These are phyloP conservation scores for Ustilago nuda DNA, from an alignment of 1,284 basidiomycete species.

Conservation along the genomic window DNA sequence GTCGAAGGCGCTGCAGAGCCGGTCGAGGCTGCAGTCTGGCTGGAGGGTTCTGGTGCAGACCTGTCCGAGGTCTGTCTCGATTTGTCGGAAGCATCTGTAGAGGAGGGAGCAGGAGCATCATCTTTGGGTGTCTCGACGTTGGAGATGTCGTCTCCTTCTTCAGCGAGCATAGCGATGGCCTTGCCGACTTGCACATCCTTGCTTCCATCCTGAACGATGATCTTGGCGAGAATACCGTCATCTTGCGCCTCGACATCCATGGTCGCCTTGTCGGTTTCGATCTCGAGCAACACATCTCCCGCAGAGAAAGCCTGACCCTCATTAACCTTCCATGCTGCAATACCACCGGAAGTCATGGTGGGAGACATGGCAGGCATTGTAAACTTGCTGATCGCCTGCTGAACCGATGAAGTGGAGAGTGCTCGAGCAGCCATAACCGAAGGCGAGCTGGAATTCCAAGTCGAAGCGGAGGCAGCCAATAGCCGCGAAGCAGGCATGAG, in stretches of 20 bases:
- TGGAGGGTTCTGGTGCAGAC: constrained; percentile 26
- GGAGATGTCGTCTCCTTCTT: constrained; percentile 70
- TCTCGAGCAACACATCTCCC: constrained; percentile 93
- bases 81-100: constrained; percentile 14
- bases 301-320: constrained; percentile 71
- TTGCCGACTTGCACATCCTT: constrained; percentile 69
- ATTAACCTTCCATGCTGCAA: constrained; percentile 69
- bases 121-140: constrained; percentile 61
- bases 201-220: constrained; percentile 65
- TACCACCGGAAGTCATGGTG: constrained; percentile 67
- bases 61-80: constrained; percentile 30
- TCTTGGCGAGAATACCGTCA: constrained; percentile 71
- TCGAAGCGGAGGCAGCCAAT: constrained; percentile 20
- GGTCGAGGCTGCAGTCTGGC: constrained; percentile 44
- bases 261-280: constrained; percentile 73
- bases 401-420: constrained; percentile 39
- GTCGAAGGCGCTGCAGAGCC: constrained; percentile 31
- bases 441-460: constrained; percentile 25
- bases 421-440: constrained; percentile 19
- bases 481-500: constrained; percentile 31
- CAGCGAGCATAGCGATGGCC: constrained; percentile 70
- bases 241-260: constrained; percentile 71
- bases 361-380: constrained; percentile 68
- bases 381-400: constrained; percentile 55
- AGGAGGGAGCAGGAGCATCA: constrained; percentile 20